phyloP scores from a whole-genome alignment of 31 red algal genomes.

The Odonthalia washingtoniensis region DNA sequence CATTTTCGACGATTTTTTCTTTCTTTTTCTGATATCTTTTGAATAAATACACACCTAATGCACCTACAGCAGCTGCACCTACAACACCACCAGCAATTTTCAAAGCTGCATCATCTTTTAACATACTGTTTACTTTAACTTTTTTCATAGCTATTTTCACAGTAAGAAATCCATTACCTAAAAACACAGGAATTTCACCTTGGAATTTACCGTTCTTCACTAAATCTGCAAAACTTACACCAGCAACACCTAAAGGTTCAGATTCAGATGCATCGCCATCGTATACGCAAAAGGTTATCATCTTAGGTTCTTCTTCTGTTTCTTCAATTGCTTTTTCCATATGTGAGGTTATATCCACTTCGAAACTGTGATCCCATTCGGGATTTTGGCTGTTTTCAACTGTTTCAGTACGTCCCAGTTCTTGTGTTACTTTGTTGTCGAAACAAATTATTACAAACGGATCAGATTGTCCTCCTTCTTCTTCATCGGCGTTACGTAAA shows the following conservation, averaged over 20 bases:
- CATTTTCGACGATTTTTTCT: conserved; percentile 21
- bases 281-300: conserved; percentile 62
- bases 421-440: conserved; percentile 47
- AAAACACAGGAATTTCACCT: conserved; percentile 41
- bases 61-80: conserved; percentile 35
- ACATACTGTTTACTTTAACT: conserved; percentile 48
- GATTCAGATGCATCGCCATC: conserved; percentile 33
- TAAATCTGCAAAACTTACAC: conserved; percentile 34
- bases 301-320: conserved; percentile 38
- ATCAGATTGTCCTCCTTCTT: conserved; percentile 44
- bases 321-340: conserved; percentile 35
- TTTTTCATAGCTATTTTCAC: conserved; percentile 46
- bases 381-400: conserved; percentile 31
- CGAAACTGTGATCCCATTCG: conserved; percentile 39
- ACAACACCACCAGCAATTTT: conserved; percentile 52
- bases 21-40: conserved; percentile 57
- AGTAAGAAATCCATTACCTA: conserved; percentile 38
- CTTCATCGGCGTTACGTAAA: conserved; percentile 56
- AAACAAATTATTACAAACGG: conserved; percentile 53
- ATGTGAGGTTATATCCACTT: conserved; percentile 49
- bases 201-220: conserved; percentile 53
- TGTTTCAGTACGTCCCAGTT: conserved; percentile 37
- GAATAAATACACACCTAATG: conserved; percentile 33
- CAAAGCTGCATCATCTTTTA: conserved; percentile 31
- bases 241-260: conserved; percentile 45